Conservation (phyloP, 2,329 filamentous ascomycete species). For the Hypoxylon sp. region DNA sequence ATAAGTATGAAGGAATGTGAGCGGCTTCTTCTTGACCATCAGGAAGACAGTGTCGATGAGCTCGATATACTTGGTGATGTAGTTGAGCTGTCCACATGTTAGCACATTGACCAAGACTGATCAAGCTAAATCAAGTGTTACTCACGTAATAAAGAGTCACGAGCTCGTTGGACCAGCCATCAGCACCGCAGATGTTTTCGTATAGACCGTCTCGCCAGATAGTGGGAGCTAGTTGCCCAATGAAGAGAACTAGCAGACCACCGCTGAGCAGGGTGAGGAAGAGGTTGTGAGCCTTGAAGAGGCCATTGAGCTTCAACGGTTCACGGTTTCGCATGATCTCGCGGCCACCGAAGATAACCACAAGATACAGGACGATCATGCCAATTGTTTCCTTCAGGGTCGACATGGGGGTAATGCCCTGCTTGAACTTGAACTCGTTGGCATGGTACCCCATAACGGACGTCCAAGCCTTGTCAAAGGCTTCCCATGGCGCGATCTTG, state of each 20-base stretch:
- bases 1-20: constrained; percentile 98
- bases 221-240: constrained; percentile 91
- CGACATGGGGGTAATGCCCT: constrained; percentile 86
- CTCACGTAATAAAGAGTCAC: constrained; percentile 93
- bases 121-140: not conserved
- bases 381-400: constrained; percentile 83
- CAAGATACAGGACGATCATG: constrained; percentile 87
- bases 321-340: constrained; percentile 89
- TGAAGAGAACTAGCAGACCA: constrained; percentile 81
- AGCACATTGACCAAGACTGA: constrained; percentile 20
- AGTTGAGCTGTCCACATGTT: constrained; percentile 77
- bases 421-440: constrained; percentile 84
- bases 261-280: constrained; percentile 86
- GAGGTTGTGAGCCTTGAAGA: constrained; percentile 97
- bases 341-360: constrained; percentile 89
- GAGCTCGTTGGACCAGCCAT: constrained; percentile 90
- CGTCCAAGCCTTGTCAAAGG: constrained; percentile 88
- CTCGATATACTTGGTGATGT: constrained; percentile 96
- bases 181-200: constrained; percentile 81
- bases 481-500: constrained; percentile 88
- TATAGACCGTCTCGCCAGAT: constrained; percentile 84
- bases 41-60: constrained; percentile 94
- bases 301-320: constrained; percentile 85
- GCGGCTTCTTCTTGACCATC: constrained; percentile 98
- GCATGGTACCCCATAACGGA: constrained; percentile 81